Conservation (phyloP, 2,329 filamentous ascomycete genomes). For the Paracamarosporium sp. region DNA sequence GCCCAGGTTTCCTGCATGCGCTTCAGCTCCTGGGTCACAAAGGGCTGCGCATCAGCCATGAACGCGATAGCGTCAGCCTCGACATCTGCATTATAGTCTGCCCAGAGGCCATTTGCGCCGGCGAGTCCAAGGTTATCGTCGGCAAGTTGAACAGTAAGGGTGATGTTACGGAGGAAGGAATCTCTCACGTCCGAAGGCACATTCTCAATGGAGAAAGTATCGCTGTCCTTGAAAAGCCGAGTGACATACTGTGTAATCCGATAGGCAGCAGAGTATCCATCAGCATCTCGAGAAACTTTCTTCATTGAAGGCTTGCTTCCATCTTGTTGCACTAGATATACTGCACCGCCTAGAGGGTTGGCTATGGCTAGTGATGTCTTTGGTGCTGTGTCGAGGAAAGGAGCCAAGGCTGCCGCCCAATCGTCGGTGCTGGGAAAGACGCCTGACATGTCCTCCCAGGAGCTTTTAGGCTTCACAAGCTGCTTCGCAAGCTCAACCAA, state of each 20-base stretch:
- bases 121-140: constrained; percentile 67
- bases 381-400: constrained; percentile 61
- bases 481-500: constrained; percentile 62
- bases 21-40: constrained; percentile 54
- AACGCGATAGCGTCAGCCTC: constrained; percentile 62
- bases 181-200: constrained; percentile 26
- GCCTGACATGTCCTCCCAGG: constrained; percentile 44
- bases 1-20: constrained; percentile 20
- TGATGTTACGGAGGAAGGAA: constrained; percentile 56
- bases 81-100: constrained; percentile 53
- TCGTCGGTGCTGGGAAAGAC: constrained; percentile 68
- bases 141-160: constrained; percentile 62
- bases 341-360: constrained; percentile 72
- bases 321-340: constrained; percentile 64
- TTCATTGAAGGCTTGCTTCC: constrained; percentile 19
- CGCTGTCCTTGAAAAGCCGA: constrained; percentile 60
- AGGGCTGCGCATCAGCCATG: constrained; percentile 57
- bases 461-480: constrained; percentile 45
- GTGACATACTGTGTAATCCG: constrained; percentile 77
- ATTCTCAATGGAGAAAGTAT: constrained; percentile 44
- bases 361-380: constrained; percentile 75
- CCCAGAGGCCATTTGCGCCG: constrained; percentile 62
- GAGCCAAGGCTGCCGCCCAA: constrained; percentile 70
- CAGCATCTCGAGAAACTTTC: constrained; percentile 65
- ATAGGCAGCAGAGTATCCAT: constrained; percentile 74